Conservation (phyloP, 2,329 filamentous ascomycete genomes). For the Diaporthe citri region DNA sequence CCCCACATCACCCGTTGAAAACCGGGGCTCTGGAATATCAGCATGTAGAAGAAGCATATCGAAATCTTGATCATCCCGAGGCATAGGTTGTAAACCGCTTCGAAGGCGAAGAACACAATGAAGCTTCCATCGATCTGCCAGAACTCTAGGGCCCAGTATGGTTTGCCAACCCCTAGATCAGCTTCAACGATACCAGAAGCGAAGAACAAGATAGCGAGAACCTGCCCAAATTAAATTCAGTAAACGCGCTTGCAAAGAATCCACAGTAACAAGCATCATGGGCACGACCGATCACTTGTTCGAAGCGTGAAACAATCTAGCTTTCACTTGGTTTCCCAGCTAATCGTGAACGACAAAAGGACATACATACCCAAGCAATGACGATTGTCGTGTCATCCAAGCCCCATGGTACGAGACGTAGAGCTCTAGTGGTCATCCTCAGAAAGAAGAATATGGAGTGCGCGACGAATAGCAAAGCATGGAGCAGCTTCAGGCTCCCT, state of each 20-base stretch:
- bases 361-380: slow-evolving; percentile 43
- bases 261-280: too few species aligned
- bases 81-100: neutral
- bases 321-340: too few species aligned
- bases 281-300: neutral
- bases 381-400: slow-evolving; percentile 53
- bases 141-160: slow-evolving; percentile 44
- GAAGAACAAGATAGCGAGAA: slow-evolving; percentile 8
- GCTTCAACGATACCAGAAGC: slow-evolving; percentile 14
- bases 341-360: neutral
- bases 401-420: slow-evolving; percentile 47
- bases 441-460: slow-evolving; percentile 52
- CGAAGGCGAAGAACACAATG: slow-evolving; percentile 22
- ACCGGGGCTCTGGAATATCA: neutral
- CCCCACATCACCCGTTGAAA: slow-evolving; percentile 10
- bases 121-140: slow-evolving; percentile 40
- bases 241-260: neutral
- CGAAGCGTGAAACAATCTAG: neutral
- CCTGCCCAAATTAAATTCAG: neutral
- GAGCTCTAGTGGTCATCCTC: slow-evolving; percentile 52
- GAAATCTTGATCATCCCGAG: slow-evolving; percentile 33
- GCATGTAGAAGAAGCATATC: slow-evolving; percentile 32
- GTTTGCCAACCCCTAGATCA: slow-evolving; percentile 4
- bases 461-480: slow-evolving; percentile 46
- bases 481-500: neutral